Evolutionary conservation across 495 filamentous ascomycete species (phyloP), one percentile per base, ranked within the genome.

Genomic region (Hyaloscypha hepaticicola): DNA sequence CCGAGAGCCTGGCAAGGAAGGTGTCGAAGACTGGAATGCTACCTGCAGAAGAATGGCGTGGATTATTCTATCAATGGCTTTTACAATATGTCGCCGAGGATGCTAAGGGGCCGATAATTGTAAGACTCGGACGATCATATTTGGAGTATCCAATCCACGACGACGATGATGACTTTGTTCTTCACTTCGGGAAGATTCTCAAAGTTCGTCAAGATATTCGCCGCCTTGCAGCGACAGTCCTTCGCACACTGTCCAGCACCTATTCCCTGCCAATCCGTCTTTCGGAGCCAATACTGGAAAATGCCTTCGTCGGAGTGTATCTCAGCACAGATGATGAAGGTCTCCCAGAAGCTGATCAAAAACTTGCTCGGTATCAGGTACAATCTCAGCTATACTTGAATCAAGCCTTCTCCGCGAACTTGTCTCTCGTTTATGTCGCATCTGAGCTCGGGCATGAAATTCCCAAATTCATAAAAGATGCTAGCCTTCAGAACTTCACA

Each of bases 221-320:
- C 21, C 21, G 22, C 1, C 65, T 70, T 0, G 69, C 65, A 21
- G 57, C 62, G 22, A 62, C n/a, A 7, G 52, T 49, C 16, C 51
- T 70, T 16, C 28, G 51, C 16, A 52, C 26, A 4, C 33, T 70
- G 8, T 24, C 55, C 2, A n/a, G 68, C 3, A 33, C 3, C 9
- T 69, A 66, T 34, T 9, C 24, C 11, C 41, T 66, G 9, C 25
- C 16, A 5, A 5, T 63, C 1, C 31, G 62, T 31, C 22, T 57
- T 1, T 14, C 29, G 0, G 2, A 50, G 25, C 56, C 48, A 1
- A 57, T 66, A 8, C 11, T 55, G 11, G n/a, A 29, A 19, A 61
- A 65, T n/a, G 48, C 53, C 9, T 70, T 64, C 34, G 57, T 70
- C 6, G 69, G 65, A 0, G 66, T 38, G 21, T 61, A 70, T 66